Conservation (phyloP, 2,329 filamentous ascomycete species). For the Fusarium euwallaceae region DNA sequence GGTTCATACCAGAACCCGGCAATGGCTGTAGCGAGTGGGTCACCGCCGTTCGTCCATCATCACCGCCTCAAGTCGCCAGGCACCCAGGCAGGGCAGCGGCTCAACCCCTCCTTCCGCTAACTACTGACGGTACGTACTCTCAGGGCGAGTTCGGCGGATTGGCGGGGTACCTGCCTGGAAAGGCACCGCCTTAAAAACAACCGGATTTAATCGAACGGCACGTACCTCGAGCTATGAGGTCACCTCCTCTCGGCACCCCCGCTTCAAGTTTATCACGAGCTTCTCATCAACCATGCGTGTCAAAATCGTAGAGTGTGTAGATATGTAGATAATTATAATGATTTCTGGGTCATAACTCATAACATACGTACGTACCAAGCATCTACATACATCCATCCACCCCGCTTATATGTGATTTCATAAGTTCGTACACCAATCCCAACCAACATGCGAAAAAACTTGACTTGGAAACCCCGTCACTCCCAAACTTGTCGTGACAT, state of each 20-base stretch:
- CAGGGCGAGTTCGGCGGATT: constrained; percentile 2
- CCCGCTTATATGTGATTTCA: constrained; percentile 34
- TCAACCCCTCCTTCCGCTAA: constrained; percentile 5
- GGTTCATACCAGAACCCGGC: background rate
- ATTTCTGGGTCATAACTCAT: constrained; percentile 41
- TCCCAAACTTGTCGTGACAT: constrained; percentile 4
- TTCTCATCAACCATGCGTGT: background rate
- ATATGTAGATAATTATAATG: background rate
- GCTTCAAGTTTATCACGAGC: constrained; percentile 1
- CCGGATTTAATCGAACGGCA: background rate
- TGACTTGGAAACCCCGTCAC: constrained; percentile 10
- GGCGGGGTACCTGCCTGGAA: background rate
- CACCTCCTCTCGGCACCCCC: constrained; percentile 9
- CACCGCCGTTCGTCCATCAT: background rate
- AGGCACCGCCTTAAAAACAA: constrained; percentile 9
- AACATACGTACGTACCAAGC: constrained; percentile 31
- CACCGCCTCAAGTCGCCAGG: background rate
- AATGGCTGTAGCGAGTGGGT: background rate
- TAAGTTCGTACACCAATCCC: constrained; percentile 37
- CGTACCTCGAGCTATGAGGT: constrained; percentile 25
- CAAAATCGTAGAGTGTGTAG: background rate
- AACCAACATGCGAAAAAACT: constrained; percentile 15
- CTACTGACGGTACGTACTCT: background rate
- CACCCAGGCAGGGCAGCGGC: background rate
- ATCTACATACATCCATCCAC: constrained; percentile 40